These are phyloP conservation scores for Populus trichocarpa DNA, from an alignment of 441 rosid genomes.

Conservation along the genomic window DNA sequence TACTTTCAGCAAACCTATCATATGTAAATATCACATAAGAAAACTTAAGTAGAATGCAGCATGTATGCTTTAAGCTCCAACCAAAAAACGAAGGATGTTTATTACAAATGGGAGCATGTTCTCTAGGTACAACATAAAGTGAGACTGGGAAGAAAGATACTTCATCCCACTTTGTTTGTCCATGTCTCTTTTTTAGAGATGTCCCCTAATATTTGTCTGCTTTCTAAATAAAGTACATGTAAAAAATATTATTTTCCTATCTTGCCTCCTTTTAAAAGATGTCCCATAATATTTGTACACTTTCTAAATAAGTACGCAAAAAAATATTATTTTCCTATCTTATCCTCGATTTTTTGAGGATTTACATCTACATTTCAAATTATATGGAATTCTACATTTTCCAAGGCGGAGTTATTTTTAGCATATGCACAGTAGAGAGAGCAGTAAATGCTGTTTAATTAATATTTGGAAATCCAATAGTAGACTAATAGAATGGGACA, in stretches of 20 bases:
- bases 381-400: background rate
- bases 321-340: background rate
- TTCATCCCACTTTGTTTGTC: no score
- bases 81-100: background rate
- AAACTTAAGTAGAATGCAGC: background rate
- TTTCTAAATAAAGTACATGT: no score
- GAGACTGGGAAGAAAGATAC: background rate
- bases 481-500: background rate
- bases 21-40: slow-evolving; percentile 21
- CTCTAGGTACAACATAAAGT: background rate
- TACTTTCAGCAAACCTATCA: slow-evolving; percentile 68
- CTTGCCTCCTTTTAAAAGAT: background rate
- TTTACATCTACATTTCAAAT: background rate
- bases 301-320: background rate
- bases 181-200: no score
- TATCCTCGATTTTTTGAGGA: background rate
- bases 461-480: background rate
- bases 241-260: no score
- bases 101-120: background rate
- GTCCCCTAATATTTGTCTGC: no score
- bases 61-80: background rate
- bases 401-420: background rate
- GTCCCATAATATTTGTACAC: background rate
- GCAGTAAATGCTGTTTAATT: background rate
- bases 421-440: background rate